These are phyloP conservation scores for Rusavskia elegans DNA, from an alignment of 495 filamentous ascomycete genomes.

Conservation along the genomic window DNA sequence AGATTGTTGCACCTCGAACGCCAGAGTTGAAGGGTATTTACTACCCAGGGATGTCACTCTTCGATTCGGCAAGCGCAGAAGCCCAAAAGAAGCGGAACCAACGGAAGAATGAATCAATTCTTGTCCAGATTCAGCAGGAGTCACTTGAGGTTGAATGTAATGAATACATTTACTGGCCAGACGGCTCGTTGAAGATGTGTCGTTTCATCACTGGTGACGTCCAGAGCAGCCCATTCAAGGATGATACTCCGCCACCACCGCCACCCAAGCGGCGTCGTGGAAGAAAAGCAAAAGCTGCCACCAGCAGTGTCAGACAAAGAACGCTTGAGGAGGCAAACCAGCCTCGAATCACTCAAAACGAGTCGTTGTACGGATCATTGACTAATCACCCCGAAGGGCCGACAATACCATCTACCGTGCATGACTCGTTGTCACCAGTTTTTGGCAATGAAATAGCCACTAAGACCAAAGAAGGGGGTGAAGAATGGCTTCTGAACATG, in stretches of 20 bases:
- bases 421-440: neutral
- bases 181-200: conserved; percentile 36
- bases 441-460: neutral
- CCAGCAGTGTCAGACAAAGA: conserved; percentile 5
- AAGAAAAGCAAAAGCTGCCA: conserved; percentile 4
- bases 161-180: conserved; percentile 49
- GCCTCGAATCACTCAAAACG: neutral
- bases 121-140: conserved; percentile 53
- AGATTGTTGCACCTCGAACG: conserved; percentile 15
- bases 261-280: conserved; percentile 14
- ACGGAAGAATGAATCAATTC: conserved; percentile 56
- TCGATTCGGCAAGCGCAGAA: conserved; percentile 66
- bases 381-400: too few species aligned
- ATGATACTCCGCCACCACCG: conserved; percentile 30
- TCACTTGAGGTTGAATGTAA: conserved; percentile 51
- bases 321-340: neutral
- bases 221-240: conserved; percentile 32
- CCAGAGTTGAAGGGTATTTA: conserved; percentile 54
- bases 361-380: too few species aligned
- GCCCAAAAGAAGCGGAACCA: conserved; percentile 75
- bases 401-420: too few species aligned
- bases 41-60: conserved; percentile 77
- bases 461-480: neutral
- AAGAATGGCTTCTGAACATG: neutral
- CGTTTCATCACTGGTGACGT: conserved; percentile 40